phyloP scores from a whole-genome alignment of 2,329 filamentous ascomycete species.

The Aspergillus sp. region DNA sequence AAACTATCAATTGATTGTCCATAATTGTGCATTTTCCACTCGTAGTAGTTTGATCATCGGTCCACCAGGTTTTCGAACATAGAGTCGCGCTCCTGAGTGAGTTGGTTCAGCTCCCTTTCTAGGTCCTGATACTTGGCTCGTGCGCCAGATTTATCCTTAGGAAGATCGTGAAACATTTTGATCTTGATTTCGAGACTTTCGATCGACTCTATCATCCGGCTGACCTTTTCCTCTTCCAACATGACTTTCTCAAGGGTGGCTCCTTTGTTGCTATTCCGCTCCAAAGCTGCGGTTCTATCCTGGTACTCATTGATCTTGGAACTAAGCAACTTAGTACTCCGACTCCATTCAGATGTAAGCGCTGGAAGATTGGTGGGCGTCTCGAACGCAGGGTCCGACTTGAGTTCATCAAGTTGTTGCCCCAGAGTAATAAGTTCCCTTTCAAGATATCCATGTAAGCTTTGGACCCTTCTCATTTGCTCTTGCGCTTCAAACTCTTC shows the following conservation, averaged over 20 bases:
- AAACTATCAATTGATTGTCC: neutral
- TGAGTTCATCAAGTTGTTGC: conserved; percentile 31
- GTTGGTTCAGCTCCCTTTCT: conserved; percentile 60
- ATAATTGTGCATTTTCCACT: neutral
- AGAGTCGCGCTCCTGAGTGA: conserved; percentile 65
- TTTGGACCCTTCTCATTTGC: conserved; percentile 55
- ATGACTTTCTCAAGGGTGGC: conserved; percentile 53
- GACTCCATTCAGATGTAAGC: conserved; percentile 72
- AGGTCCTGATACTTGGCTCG: conserved; percentile 68
- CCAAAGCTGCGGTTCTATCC: conserved; percentile 51
- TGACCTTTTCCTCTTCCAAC: conserved; percentile 59
- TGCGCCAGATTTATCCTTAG: conserved; percentile 68
- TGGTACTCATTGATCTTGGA: conserved; percentile 67
- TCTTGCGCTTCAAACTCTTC: conserved; percentile 54
- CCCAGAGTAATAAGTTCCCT: conserved; percentile 46
- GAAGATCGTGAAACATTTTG: conserved; percentile 67
- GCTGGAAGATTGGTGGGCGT: conserved; percentile 61
- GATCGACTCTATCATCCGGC: conserved; percentile 61
- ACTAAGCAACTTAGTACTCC: conserved; percentile 66
- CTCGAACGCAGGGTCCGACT: conserved; percentile 46
- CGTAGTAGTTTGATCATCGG: conserved; percentile 1
- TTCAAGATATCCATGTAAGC: conserved; percentile 58
- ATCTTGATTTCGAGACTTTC: conserved; percentile 66
- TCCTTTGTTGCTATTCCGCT: conserved; percentile 30
- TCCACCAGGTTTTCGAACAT: conserved; percentile 74